Percentiles rank a stretch among this genome's conserved stretches.
phyloP scores from a whole-genome alignment of 306 rosid species.

The Cajanus cajan region DNA sequence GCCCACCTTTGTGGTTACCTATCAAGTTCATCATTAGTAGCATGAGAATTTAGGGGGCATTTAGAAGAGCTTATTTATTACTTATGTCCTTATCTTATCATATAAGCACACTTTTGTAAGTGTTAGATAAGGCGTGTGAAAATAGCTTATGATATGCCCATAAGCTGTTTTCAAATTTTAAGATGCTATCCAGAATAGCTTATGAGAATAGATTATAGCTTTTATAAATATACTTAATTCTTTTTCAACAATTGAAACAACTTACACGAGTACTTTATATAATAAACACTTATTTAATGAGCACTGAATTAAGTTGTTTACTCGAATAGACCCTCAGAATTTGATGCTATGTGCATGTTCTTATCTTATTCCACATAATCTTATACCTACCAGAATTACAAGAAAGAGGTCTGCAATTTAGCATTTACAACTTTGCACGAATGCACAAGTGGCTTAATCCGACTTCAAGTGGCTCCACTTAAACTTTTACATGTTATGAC shows the following conservation, averaged over 20 bases:
- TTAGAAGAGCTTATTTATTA: not conserved
- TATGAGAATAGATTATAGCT: not conserved
- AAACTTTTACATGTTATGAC: not conserved
- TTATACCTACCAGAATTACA: not conserved
- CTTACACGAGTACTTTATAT: not conserved
- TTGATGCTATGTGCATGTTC: not conserved
- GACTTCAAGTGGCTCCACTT: constrained; percentile 4
- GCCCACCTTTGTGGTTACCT: constrained; percentile 88
- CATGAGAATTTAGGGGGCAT: not conserved
- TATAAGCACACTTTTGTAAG: not conserved
- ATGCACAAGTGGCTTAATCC: not conserved
- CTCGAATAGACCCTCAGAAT: not conserved
- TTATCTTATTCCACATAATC: not conserved
- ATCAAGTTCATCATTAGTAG: constrained; percentile 7
- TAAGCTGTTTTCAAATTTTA: not conserved
- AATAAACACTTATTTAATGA: not conserved
- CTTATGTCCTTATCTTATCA: not conserved
- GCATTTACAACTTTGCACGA: not conserved
- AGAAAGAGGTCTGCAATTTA: not conserved
- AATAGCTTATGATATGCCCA: not conserved
- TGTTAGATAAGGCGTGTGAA: not conserved
- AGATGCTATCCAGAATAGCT: not conserved
- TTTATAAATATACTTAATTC: not conserved
- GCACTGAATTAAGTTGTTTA: not conserved
- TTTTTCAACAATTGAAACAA: not conserved